Evolutionary conservation across 1,284 basidiomycete species (phyloP), one percentile per base, ranked within the genome.

Genomic region (Apiotrichum porosum): DNA sequence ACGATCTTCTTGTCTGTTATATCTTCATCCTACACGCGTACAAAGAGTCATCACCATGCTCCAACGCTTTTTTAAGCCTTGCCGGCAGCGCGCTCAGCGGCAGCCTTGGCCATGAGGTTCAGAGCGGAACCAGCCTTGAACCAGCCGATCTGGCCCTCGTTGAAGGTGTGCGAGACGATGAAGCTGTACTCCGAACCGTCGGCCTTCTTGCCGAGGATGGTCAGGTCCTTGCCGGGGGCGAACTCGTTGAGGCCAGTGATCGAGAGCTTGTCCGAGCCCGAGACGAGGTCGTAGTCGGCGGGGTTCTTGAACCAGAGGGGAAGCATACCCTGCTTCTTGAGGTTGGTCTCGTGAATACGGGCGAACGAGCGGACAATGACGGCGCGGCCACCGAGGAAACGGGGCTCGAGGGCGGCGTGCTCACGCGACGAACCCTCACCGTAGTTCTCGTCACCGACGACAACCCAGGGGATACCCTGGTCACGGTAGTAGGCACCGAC

Each of bases 391-490:
- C 93, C 93, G 58, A 97, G 85, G 84, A 85, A 97, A 53, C 94
- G 87, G 39, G 94, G 93, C 79, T 97, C 92, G 49, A 97, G 86
- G 49, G 93, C 94, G 63, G 93, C 94, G 78, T 95, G 93, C 76
- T 97, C 92, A 75, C 93, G 89, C 52, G 92, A 95, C 28, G 91
- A 95, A 63, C 93, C 93, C 78, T 97, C 94, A 70, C 94, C 93
- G 77, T 97, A 97, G 83, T 97, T 97, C 78, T 84, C 81, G 78
- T 93, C 88, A 68, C 79, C 79, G 63, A 95, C 81, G 62, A 97
- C 91, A 54, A 97, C 89, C 94, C 94, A 98, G 69, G 91, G 86
- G 77, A 90, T 83, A 60, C 85, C 88, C 52, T 82, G 69, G 69
- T 92, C 88, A 58, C 92, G 88, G 82, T 97, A 98, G 72, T 82